phyloP scores from a whole-genome alignment of 2,329 filamentous ascomycete species.

The Cadophora sp. region DNA sequence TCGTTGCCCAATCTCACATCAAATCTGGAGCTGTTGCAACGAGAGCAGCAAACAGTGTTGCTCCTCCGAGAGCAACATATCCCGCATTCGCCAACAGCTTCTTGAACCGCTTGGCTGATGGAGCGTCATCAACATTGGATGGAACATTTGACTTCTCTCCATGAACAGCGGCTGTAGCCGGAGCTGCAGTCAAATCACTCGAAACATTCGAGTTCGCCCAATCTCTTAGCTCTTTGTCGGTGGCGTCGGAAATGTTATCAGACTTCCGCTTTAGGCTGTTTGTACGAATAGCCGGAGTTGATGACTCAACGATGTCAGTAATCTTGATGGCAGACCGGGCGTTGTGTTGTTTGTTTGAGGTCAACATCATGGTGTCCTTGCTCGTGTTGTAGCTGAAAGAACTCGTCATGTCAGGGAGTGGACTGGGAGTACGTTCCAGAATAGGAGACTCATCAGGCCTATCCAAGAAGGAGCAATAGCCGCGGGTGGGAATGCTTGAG shows the following conservation, averaged over 20 bases:
- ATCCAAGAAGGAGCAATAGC: constrained; percentile 26
- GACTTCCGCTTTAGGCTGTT: constrained; percentile 41
- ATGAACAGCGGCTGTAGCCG: not conserved
- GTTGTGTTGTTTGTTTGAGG: constrained; percentile 4
- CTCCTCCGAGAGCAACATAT: constrained; percentile 46
- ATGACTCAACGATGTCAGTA: constrained; percentile 40
- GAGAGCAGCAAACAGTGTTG: constrained; percentile 46
- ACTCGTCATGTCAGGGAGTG: constrained; percentile 42
- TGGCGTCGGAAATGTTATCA: constrained; percentile 40
- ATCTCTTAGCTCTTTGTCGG: constrained; percentile 36
- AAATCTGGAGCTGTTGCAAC: constrained; percentile 48
- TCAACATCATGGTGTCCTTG: constrained; percentile 25
- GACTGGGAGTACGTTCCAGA: constrained; percentile 25
- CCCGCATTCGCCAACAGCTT: constrained; percentile 39
- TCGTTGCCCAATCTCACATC: constrained; percentile 27
- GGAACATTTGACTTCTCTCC: not conserved
- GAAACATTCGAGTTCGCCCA: constrained; percentile 33
- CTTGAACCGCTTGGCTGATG: constrained; percentile 42
- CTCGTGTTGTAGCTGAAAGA: constrained; percentile 38
- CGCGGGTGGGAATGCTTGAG: constrained; percentile 23
- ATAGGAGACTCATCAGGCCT: constrained; percentile 22
- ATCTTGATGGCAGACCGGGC: constrained; percentile 40
- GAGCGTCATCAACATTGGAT: constrained; percentile 15
- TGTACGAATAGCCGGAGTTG: constrained; percentile 16
- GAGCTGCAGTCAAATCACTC: not conserved